Evolutionary conservation across 495 filamentous ascomycete species (phyloP).

Genomic region (Trypethelium eluteriae): DNA sequence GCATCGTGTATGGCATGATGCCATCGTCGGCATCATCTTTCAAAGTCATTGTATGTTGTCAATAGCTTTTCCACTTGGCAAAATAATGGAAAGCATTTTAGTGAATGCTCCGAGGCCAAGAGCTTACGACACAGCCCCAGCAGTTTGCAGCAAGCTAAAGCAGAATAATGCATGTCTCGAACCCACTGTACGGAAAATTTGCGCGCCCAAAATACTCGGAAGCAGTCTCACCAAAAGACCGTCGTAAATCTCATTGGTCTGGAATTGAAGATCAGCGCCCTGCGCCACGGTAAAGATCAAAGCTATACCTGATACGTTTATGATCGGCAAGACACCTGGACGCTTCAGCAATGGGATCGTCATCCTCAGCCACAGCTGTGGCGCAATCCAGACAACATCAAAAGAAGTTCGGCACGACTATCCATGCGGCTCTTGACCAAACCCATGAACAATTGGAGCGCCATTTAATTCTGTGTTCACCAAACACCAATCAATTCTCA

Average conservation of each 20-base stretch:
- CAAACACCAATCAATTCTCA: background rate
- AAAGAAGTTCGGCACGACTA: conserved; percentile 5
- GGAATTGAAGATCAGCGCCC: background rate
- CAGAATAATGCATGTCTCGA: background rate
- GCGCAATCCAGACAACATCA: background rate
- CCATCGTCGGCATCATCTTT: background rate
- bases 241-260: background rate
- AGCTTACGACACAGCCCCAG: background rate
- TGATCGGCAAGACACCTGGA: background rate
- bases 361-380: conserved; percentile 5
- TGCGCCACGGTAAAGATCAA: background rate
- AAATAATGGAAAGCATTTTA: conserved; percentile 3
- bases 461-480: background rate
- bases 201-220: background rate
- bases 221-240: background rate
- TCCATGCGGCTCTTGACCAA: background rate
- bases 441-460: background rate
- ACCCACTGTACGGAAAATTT: background rate
- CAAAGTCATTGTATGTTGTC: background rate
- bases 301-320: background rate
- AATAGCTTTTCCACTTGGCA: background rate
- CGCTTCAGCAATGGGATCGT: background rate
- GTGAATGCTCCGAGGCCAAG: background rate
- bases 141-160: background rate
- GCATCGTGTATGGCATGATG: conserved; percentile 11